These are phyloP conservation scores for Yamagishiella unicocca DNA, from an alignment of 139 green algal genomes.

Conservation along the genomic window DNA sequence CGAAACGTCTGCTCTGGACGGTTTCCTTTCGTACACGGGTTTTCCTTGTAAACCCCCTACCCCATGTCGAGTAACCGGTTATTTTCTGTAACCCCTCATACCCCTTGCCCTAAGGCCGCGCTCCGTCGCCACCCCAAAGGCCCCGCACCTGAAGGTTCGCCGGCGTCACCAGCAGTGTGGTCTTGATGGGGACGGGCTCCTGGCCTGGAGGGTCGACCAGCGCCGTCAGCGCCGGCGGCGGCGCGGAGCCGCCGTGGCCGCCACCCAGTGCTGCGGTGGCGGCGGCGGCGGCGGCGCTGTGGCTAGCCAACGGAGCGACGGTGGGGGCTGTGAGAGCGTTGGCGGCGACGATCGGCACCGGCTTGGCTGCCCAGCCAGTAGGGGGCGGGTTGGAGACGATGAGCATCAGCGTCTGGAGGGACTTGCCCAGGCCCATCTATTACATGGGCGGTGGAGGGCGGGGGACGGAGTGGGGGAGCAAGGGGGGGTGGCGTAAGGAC, in stretches of 20 bases:
- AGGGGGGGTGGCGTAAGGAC: neutral
- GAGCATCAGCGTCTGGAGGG: constrained; percentile 73
- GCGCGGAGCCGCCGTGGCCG: too few relatives aligned
- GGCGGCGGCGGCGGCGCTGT: too few relatives aligned
- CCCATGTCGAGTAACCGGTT: too few relatives aligned
- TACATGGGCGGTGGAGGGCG: too few relatives aligned
- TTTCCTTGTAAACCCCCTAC: too few relatives aligned
- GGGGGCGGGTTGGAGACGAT: constrained; percentile 47
- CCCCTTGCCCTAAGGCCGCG: neutral
- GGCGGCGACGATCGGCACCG: neutral
- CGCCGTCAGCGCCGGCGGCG: neutral
- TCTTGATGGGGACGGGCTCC: constrained; percentile 61
- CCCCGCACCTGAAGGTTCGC: constrained; percentile 50
- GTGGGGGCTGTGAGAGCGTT: too few relatives aligned
- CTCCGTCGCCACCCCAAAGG: neutral
- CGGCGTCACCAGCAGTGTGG: constrained; percentile 71
- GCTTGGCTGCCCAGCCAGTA: neutral
- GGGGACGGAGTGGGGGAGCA: neutral
- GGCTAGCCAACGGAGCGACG: too few relatives aligned
- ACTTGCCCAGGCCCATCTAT: constrained; percentile 72
- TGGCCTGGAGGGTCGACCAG: neutral
- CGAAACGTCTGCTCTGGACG: too few relatives aligned
- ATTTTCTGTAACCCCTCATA: too few relatives aligned
- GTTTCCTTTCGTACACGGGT: too few relatives aligned
- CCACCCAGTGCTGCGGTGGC: too few relatives aligned